A percentile compares a stretch with the other conserved stretches of the same genome.
Conservation (phyloP, 768 basidiomycete species). For the Psilocybe tampanensis region DNA sequence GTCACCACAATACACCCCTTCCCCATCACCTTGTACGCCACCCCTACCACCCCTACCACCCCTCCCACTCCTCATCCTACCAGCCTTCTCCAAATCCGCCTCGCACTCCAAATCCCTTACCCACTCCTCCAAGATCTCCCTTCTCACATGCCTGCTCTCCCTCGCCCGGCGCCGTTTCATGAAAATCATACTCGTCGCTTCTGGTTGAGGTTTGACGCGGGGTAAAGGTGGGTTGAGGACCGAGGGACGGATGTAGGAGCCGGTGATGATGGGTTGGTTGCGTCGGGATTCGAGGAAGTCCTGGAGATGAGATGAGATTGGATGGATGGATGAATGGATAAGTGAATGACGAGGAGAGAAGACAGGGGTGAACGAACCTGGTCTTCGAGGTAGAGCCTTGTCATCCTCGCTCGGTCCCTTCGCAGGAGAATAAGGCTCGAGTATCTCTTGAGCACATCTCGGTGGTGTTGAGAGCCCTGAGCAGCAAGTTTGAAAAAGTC, state of each 20-base stretch:
- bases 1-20: no score
- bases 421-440: conserved; percentile 55
- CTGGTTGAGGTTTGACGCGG: conserved; percentile 78
- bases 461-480: conserved; percentile 50
- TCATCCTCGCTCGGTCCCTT: conserved; percentile 50
- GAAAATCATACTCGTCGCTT: conserved; percentile 73
- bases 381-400: conserved; percentile 48
- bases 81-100: conserved; percentile 32
- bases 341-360: no score
- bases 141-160: conserved; percentile 43
- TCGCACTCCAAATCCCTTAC: conserved; percentile 36
- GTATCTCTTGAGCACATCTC: conserved; percentile 56
- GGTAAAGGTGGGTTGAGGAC: conserved; percentile 73
- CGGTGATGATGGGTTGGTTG: conserved; percentile 71
- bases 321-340: no score
- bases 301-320: no score
- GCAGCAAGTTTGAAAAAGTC: conserved; percentile 56
- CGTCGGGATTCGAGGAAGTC: conserved; percentile 56
- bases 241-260: conserved; percentile 66
- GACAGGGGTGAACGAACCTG: conserved; percentile 41
- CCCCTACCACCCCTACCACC: no score
- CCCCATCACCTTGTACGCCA: no score
- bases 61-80: no score
- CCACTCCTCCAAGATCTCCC: conserved; percentile 30
- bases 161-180: conserved; percentile 38